Base-by-base conservation (phyloP, 2,329 filamentous ascomycete species). In the Penicillium brevicompactum region DNA sequence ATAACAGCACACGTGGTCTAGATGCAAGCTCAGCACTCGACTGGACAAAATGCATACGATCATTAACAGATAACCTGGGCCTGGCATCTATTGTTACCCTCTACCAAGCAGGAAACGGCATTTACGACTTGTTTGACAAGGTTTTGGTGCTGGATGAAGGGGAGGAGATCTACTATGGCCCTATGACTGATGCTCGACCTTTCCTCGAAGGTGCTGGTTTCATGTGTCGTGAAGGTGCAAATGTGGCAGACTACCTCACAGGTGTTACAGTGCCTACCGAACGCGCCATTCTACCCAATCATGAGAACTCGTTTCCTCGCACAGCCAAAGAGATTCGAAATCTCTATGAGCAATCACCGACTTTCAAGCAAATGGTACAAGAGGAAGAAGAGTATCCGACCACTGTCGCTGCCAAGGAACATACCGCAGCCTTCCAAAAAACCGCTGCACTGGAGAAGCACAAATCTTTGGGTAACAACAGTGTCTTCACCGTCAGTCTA, bases 121-220 rank as follows among this genome's bases (percentile, higher is more conserved):
- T 49, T 16, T 49, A 31, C 38, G 47, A 49, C 9, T 14, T 31
- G 4, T 49, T 49, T 14, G 47, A 49, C 37, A 49, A 49, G 24
- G 38, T 49, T 4, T 24, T 49, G n/a, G 24, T 49, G 1, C 37
- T 49, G n/a, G 47, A 49, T 7, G 38, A 43, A 13, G 47, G 47
- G 5, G 40, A 49, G 24, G 21, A 49, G 22, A 49, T 49, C 14
- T 49, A 41, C 30, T 49, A 43, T 10, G 47, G 47, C 14, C 18
- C 42, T 7, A 72, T 75, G 53, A 70, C 76, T 5, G 76, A 84
- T 49, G 85, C 85, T 0, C 71, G 76, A 5, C 80, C 82, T 1
- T 88, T 84, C 65, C 84, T 87, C 76, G 83, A 87, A 61, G 68
- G 74, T 0, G 69, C 85, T 3, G 85, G 85, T 0, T 87, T 88